Conservation (phyloP, 352 stramenopile species). For the Globisporangium apiculatum region DNA sequence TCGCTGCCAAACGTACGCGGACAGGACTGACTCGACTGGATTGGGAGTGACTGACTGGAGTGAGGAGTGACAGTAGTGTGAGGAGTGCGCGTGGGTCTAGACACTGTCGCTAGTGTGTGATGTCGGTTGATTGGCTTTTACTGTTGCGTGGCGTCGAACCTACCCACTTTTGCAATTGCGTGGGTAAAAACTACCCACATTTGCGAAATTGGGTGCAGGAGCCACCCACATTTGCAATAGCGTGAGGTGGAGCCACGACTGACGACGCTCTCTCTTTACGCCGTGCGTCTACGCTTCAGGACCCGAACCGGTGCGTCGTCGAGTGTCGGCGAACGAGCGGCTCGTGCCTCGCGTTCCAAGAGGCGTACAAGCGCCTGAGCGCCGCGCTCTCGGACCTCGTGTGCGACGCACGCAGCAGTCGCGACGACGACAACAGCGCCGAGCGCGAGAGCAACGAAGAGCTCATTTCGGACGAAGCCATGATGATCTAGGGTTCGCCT, state of each 20-base stretch:
- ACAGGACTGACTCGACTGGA: neutral
- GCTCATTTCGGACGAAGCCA: constrained; percentile 70
- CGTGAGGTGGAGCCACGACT: too few relatives aligned
- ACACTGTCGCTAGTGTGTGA: too few relatives aligned
- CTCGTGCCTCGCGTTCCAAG: constrained; percentile 64
- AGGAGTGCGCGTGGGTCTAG: too few relatives aligned
- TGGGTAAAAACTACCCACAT: too few relatives aligned
- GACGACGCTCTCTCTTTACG: too few relatives aligned
- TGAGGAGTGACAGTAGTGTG: neutral
- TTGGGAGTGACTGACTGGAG: constrained; percentile 1
- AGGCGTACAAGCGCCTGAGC: constrained; percentile 65
- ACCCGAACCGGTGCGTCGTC: constrained; percentile 44
- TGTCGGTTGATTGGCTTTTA: neutral
- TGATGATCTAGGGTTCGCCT: constrained; percentile 57
- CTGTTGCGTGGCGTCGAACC: neutral
- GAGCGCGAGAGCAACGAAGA: constrained; percentile 43
- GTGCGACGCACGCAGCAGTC: constrained; percentile 27
- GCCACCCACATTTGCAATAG: too few relatives aligned
- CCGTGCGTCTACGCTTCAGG: constrained; percentile 13
- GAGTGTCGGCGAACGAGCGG: constrained; percentile 70
- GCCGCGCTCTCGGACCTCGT: constrained; percentile 41
- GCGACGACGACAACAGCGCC: constrained; percentile 13
- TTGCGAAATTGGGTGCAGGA: too few relatives aligned
- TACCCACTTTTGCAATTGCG: too few relatives aligned
- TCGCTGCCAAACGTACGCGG: constrained; percentile 61